Percentiles rank a stretch among this genome's conserved stretches.
Conservation (phyloP, 1,284 basidiomycete genomes). For the Sanghuangporus sanghuang region DNA sequence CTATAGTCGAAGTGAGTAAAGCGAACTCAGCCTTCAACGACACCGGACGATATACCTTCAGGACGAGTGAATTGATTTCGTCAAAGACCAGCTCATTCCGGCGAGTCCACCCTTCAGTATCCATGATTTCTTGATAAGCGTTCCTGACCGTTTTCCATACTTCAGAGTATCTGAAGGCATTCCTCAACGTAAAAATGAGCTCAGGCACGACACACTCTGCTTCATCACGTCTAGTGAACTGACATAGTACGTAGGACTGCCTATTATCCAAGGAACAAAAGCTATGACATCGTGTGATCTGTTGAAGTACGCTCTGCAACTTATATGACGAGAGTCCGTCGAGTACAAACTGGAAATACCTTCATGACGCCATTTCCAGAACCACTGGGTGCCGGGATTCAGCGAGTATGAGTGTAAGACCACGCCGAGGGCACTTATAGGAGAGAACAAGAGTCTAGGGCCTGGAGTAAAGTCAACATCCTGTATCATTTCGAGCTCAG, state of each 20-base stretch:
- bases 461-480: neutral
- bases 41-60: neutral
- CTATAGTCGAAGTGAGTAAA: neutral
- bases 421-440: neutral
- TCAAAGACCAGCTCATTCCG: neutral
- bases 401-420: neutral
- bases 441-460: neutral
- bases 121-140: neutral
- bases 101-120: neutral
- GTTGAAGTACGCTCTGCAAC: neutral
- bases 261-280: neutral
- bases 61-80: neutral
- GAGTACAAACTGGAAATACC: neutral
- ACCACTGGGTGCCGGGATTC: neutral
- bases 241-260: neutral
- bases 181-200: neutral
- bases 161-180: neutral
- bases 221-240: neutral
- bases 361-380: neutral
- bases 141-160: neutral
- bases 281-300: neutral
- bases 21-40: neutral
- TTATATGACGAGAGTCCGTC: neutral
- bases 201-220: neutral
- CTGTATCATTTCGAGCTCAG: neutral